Evolutionary conservation across 1,284 basidiomycete species (phyloP).

Genomic region (Pascua guehoae): DNA sequence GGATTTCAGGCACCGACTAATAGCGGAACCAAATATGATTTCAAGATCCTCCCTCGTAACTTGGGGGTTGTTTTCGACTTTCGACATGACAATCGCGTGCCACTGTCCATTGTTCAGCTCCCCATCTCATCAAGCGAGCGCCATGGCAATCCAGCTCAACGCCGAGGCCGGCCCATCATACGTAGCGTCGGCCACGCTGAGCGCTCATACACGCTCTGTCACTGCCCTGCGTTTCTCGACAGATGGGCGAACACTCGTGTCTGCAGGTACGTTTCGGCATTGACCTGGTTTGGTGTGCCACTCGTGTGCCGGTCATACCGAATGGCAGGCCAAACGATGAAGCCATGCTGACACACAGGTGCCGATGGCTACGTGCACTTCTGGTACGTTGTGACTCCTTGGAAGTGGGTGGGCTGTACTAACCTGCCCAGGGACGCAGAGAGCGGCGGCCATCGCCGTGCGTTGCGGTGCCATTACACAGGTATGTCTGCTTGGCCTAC

Average conservation of each 20-base stretch:
- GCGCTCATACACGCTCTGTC: slow-evolving; percentile 50
- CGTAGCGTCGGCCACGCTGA: slow-evolving; percentile 43
- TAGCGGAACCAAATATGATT: slow-evolving; percentile 1
- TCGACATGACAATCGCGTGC: background rate
- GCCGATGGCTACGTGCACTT: slow-evolving; percentile 49
- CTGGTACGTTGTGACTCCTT: slow-evolving; percentile 21
- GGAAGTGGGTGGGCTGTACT: background rate
- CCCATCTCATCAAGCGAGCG: background rate
- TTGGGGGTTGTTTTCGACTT: background rate
- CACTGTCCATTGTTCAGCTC: background rate
- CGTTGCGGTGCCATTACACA: slow-evolving; percentile 27
- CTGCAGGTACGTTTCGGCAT: slow-evolving; percentile 36
- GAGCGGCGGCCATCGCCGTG: slow-evolving; percentile 29
- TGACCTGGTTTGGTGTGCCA: too few relatives aligned
- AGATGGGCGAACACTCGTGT: slow-evolving; percentile 49
- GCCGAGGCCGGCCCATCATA: slow-evolving; percentile 19
- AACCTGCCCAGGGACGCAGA: slow-evolving; percentile 28
- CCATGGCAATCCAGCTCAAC: slow-evolving; percentile 8
- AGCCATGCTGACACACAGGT: slow-evolving; percentile 18
- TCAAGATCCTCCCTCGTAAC: background rate
- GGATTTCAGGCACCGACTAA: background rate
- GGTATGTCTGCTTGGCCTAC: slow-evolving; percentile 21
- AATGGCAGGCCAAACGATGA: too few relatives aligned
- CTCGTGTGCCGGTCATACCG: too few relatives aligned
- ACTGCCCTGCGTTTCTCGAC: slow-evolving; percentile 52